Conservation (phyloP, 2,329 filamentous ascomycete species). For the Aureobasidium vineae region DNA sequence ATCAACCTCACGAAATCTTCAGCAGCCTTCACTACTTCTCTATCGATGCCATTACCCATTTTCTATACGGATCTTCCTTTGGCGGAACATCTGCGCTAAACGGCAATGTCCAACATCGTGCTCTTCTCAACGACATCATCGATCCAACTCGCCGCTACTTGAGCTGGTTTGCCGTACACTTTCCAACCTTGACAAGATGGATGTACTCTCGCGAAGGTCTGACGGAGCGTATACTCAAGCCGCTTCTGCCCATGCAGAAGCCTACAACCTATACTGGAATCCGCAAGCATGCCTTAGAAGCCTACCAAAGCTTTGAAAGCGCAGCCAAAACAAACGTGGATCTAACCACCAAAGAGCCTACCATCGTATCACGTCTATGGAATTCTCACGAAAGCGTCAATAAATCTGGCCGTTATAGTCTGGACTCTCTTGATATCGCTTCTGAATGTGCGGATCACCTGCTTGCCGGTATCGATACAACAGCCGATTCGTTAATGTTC, state of each 20-base stretch:
- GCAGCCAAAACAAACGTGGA: constrained; percentile 30
- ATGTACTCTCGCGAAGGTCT: constrained; percentile 47
- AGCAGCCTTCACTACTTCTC: constrained; percentile 53
- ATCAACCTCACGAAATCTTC: constrained; percentile 48
- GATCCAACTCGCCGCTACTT: constrained; percentile 48
- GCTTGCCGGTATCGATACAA: constrained; percentile 55
- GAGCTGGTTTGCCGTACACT: constrained; percentile 53
- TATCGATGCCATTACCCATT: constrained; percentile 54
- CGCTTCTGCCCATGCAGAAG: constrained; percentile 51
- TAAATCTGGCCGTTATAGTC: constrained; percentile 25
- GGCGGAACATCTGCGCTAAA: constrained; percentile 48
- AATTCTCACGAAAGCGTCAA: constrained; percentile 34
- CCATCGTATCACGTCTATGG: constrained; percentile 45
- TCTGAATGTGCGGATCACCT: constrained; percentile 56
- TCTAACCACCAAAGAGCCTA: constrained; percentile 30
- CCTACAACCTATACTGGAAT: constrained; percentile 55
- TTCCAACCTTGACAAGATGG: constrained; percentile 50
- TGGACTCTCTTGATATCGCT: constrained; percentile 51
- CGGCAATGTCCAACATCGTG: constrained; percentile 42
- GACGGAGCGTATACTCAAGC: constrained; percentile 40
- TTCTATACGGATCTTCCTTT: constrained; percentile 49
- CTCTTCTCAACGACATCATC: constrained; percentile 50
- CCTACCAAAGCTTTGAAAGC: constrained; percentile 37
- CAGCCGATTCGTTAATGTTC: constrained; percentile 54
- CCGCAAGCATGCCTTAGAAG: constrained; percentile 44